These are phyloP conservation scores for Fistulifera pelliculosa DNA, from an alignment of 108 stramenopile genomes.

Conservation along the genomic window DNA sequence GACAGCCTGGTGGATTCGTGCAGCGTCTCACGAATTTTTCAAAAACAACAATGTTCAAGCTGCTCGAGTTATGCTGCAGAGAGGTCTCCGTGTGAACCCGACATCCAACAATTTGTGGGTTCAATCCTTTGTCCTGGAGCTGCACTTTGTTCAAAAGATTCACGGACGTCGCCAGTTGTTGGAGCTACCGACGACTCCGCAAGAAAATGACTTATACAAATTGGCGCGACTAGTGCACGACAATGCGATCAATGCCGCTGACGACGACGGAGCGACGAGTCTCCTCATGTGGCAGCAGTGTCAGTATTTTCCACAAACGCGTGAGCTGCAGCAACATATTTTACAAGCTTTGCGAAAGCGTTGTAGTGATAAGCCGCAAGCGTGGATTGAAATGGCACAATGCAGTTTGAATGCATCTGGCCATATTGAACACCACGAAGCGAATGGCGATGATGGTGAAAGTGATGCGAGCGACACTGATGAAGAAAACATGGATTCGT, in stretches of 20 bases:
- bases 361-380: slow-evolving; percentile 42
- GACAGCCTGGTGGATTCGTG: slow-evolving; percentile 75
- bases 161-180: slow-evolving; percentile 54
- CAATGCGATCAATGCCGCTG: slow-evolving; percentile 68
- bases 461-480: neutral
- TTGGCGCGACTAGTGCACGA: slow-evolving; percentile 50
- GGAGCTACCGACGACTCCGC: slow-evolving; percentile 10
- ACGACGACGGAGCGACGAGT: slow-evolving; percentile 49
- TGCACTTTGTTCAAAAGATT: slow-evolving; percentile 74
- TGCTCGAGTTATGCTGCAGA: slow-evolving; percentile 78
- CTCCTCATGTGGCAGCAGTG: slow-evolving; percentile 67
- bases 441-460: slow-evolving; percentile 15
- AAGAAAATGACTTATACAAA: slow-evolving; percentile 5
- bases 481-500: slow-evolving; percentile 3
- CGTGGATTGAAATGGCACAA: slow-evolving; percentile 71
- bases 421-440: slow-evolving; percentile 7
- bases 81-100: slow-evolving; percentile 65
- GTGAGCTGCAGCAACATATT: slow-evolving; percentile 36
- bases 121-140: slow-evolving; percentile 73
- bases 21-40: slow-evolving; percentile 81
- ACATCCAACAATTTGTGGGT: slow-evolving; percentile 62
- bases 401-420: neutral
- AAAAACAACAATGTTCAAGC: slow-evolving; percentile 51
- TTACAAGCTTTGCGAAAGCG: slow-evolving; percentile 53
- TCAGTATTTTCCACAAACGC: slow-evolving; percentile 55